Percentiles rank a stretch among this genome's conserved stretches.
Conservation (phyloP, 73 alveolate species). For the Paramecium bursaria region DNA sequence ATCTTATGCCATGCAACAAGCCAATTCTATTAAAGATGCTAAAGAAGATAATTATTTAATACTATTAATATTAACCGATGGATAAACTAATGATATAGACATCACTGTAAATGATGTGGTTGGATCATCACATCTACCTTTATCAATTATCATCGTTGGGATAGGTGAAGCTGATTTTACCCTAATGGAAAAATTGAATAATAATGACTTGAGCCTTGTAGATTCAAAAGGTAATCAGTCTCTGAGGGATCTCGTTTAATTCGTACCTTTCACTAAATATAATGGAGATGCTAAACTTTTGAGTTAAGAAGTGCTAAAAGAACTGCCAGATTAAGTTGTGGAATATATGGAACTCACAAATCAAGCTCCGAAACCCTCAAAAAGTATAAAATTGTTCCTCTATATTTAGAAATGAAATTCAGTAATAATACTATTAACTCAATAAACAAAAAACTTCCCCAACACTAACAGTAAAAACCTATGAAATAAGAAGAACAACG, state of each 20-base stretch:
- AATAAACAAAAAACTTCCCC: too few species aligned
- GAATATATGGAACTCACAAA: conserved; percentile 73
- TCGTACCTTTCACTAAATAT: conserved; percentile 88
- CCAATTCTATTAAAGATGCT: neutral
- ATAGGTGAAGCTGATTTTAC: conserved; percentile 79
- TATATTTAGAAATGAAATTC: too few species aligned
- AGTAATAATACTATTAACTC: too few species aligned
- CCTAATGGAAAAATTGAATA: conserved; percentile 83
- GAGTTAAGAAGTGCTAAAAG: conserved; percentile 87
- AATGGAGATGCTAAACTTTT: conserved; percentile 73
- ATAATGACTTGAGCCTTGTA: conserved; percentile 84
- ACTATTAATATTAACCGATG: conserved; percentile 92
- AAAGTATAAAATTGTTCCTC: too few species aligned
- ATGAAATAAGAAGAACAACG: too few species aligned
- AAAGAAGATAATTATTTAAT: conserved; percentile 69
- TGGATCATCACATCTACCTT: conserved; percentile 83
- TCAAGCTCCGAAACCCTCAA: conserved; percentile 62
- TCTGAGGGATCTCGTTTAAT: conserved; percentile 93
- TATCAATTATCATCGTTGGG: conserved; percentile 90
- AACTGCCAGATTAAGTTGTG: conserved; percentile 91
- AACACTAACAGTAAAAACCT: too few species aligned
- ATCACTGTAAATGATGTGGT: conserved; percentile 80
- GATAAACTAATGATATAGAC: conserved; percentile 90
- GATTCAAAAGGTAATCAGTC: conserved; percentile 81
- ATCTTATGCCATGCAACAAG: conserved; percentile 9